Percentiles rank a stretch among this genome's conserved stretches.
These are phyloP conservation scores for Barnettozyma populi DNA, from an alignment of 805 yeast genomes.

Conservation along the genomic window DNA sequence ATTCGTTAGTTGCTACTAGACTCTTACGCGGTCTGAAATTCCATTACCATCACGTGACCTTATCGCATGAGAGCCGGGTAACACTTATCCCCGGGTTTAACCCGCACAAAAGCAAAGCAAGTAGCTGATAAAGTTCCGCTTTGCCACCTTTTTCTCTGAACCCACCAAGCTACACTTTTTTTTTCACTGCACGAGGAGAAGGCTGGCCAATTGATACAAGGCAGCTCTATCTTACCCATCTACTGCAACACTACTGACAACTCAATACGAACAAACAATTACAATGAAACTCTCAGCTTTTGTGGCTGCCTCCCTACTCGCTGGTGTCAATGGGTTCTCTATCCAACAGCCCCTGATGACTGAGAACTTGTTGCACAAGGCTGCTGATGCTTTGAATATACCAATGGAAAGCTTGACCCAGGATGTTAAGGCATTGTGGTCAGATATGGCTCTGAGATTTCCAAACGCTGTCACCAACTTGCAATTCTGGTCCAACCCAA, in stretches of 20 bases:
- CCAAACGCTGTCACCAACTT: constrained; percentile 51
- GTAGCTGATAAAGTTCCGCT: background rate
- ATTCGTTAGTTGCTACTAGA: no score
- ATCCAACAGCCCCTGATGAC: constrained; percentile 29
- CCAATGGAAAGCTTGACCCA: constrained; percentile 44
- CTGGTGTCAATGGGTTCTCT: constrained; percentile 25
- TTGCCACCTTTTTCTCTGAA: background rate
- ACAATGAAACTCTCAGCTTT: constrained; percentile 13
- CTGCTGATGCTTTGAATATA: constrained; percentile 46
- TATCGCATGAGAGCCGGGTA: background rate
- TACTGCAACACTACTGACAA: no score
- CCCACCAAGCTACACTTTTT: background rate
- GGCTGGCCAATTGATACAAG: background rate
- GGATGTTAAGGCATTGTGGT: constrained; percentile 51
- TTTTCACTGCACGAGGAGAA: no score
- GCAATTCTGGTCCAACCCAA: constrained; percentile 47
- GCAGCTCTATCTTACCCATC: background rate
- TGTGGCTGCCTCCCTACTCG: constrained; percentile 14
- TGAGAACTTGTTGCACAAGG: constrained; percentile 38
- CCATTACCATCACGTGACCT: background rate
- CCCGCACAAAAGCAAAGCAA: background rate
- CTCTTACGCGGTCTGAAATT: no score
- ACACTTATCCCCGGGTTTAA: background rate
- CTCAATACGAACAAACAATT: constrained; percentile 1
- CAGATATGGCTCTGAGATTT: constrained; percentile 54